Evolutionary conservation across 1,284 basidiomycete genomes (phyloP), one percentile per base, ranked within the genome.

Genomic region (Tilletiopsis washingtonensis): DNA sequence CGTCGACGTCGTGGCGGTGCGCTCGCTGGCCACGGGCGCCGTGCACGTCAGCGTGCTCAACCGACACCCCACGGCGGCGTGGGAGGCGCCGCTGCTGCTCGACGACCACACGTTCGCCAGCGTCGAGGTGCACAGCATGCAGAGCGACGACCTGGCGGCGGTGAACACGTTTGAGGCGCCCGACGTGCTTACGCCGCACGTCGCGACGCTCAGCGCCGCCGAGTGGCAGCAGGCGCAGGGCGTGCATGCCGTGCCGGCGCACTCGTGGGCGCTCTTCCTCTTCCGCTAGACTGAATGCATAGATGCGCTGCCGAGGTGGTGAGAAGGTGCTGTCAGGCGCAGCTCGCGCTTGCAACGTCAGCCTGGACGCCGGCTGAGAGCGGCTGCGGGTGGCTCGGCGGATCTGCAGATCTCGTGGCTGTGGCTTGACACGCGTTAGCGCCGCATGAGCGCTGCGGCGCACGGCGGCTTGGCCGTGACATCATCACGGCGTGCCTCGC

Each of bases 11-110:
- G 77, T 76, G 45, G 79, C 77, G 4, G 77, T 80, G 7, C 64
- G 80, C 19, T 63, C 75, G 19, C 54, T 53, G 9, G 58, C 64
- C 5, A 57, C 19, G 56, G 47, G 59, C 17, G 75, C 78, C 45
- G 61, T 81, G 6, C 74, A 78, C 17, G 56, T 81, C 3, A 78
- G 79, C 2, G 74, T 81, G 2, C 75, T 81, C 17, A 81, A 81
- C 54, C 73, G 78, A 9, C 75, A 76, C 53, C 58, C 58, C 1
- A 58, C 52, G 20, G 59, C 56, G 20, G 53, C 53, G 40, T 61
- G 59, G 59, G 39, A 49, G 55, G 9, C 19, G 39, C 21, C 43
- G 51, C 43, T 29, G 36, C 36, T 55, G 51, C 25, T 29, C 21
- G 40, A 46, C 7, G 36, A 40, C 7, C 34, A 17, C 7, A 12